Evolutionary conservation across 2,329 filamentous ascomycete species (phyloP), one percentile per base, ranked within the genome.

Genomic region (Mollisia scopiformis): DNA sequence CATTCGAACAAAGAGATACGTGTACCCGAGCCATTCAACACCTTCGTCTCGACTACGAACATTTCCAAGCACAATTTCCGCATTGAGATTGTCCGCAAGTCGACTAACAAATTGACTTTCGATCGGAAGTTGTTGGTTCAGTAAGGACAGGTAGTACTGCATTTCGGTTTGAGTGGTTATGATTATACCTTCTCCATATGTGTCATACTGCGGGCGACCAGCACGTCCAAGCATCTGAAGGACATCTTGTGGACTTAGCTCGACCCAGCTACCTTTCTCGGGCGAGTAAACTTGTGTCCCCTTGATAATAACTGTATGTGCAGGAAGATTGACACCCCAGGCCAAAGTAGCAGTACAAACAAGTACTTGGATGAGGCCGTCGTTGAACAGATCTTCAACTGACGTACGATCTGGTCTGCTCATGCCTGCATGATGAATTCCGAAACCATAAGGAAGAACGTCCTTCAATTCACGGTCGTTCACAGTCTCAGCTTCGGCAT

Each of bases 21-120:
- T 97, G 76, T 99, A 99, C 13, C 95, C 94, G 33, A 99, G 85
- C 95, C 95, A 99, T 73, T 99, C 93, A n/a, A 99, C 95, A 68
- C 91, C 95, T 73, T 99, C 95, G 68, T 99, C 94, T 61, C 96
- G 88, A 62, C 83, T 93, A 58, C 94, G 88, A 27, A 99, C 86
- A 71, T 97, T 99, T 55, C 95, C 95, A 21, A 99, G 84, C 10
- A 99, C 96, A 71, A 99, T 84, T 74, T 99, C 95, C 2, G 95
- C 95, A 69, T 99, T 99, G 65, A 99, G 82, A 66, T 97, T 98
- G 78, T 99, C 95, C 1, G 95, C 93, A 53, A 99, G 79, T 71
- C 92, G 93, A 77, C 92, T 94, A 57, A 96, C 88, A 72, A 99
- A 88, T 74, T 99, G 96, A 80, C 92, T 96, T 76, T 99, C 95